Conservation (phyloP, 106 monocot species). For the Xerophyta viscosa region DNA sequence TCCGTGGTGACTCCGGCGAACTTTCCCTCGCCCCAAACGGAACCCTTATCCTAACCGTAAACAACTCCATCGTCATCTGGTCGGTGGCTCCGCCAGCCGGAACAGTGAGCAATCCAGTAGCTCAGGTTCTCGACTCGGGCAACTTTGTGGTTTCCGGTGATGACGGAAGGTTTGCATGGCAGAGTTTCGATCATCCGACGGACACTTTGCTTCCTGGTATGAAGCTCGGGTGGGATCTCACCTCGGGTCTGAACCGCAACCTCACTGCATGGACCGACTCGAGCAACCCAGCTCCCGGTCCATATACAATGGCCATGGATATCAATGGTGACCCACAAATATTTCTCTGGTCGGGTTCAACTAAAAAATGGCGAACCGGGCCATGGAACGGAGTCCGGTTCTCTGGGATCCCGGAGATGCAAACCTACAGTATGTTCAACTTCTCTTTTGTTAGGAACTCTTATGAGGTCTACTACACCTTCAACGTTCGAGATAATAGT, state of each 20-base stretch:
- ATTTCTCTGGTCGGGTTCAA: neutral
- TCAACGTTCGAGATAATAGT: neutral
- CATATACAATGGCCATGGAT: neutral
- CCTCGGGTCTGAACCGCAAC: neutral
- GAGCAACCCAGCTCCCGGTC: neutral
- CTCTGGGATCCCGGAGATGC: neutral
- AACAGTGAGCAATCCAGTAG: neutral
- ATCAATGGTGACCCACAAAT: neutral
- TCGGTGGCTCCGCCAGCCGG: neutral
- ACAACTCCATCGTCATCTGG: constrained; percentile 1
- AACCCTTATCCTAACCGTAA: neutral
- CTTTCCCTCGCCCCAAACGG: neutral
- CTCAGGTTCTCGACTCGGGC: neutral
- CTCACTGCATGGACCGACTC: neutral
- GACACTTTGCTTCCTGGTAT: neutral
- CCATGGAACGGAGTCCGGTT: neutral
- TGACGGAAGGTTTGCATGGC: neutral
- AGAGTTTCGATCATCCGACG: constrained; percentile 2
- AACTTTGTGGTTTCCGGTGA: neutral
- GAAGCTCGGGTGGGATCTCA: constrained; percentile 4
- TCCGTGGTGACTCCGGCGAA: neutral
- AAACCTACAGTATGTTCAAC: neutral
- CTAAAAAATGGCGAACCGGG: neutral
- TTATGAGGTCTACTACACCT: neutral
- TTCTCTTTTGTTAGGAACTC: neutral